These are phyloP conservation scores for Colletotrichum gigasporum DNA, from an alignment of 2,329 filamentous ascomycete genomes.

Conservation along the genomic window DNA sequence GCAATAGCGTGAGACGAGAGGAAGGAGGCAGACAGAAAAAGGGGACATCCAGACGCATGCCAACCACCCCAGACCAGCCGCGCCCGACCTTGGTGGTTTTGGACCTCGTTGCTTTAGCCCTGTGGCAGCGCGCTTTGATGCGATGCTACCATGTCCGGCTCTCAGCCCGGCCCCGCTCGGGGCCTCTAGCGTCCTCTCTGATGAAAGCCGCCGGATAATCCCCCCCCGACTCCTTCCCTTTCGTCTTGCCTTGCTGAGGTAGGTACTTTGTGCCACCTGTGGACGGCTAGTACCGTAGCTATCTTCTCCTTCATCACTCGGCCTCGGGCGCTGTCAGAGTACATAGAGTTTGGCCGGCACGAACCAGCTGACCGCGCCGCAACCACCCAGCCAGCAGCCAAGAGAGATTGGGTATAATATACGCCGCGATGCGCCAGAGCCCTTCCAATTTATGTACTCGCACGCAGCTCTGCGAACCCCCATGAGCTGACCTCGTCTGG, in stretches of 20 bases:
- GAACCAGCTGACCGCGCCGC: neutral
- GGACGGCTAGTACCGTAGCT: no score
- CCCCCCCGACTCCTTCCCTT: neutral
- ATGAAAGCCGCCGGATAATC: neutral
- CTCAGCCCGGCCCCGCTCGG: conserved; percentile 2
- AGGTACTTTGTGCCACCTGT: no score
- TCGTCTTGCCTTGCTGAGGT: no score
- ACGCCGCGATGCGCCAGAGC: conserved; percentile 6
- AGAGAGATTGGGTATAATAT: conserved; percentile 2
- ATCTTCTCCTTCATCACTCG: no score
- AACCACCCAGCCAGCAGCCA: neutral
- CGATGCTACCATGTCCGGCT: neutral
- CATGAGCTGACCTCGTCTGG: neutral
- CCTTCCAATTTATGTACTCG: neutral
- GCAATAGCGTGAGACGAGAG: conserved; percentile 8
- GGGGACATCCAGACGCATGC: neutral
- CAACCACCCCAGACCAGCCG: neutral
- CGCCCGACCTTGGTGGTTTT: neutral
- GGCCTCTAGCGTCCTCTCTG: neutral
- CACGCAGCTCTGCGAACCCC: neutral
- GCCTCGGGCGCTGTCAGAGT: no score
- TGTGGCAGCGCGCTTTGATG: conserved; percentile 10
- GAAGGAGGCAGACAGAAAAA: neutral
- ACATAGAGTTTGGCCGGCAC: neutral
- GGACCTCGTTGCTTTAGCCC: neutral